Base-by-base conservation (phyloP, 179 eudicot genomes). In the Amaranthus tricolor region DNA sequence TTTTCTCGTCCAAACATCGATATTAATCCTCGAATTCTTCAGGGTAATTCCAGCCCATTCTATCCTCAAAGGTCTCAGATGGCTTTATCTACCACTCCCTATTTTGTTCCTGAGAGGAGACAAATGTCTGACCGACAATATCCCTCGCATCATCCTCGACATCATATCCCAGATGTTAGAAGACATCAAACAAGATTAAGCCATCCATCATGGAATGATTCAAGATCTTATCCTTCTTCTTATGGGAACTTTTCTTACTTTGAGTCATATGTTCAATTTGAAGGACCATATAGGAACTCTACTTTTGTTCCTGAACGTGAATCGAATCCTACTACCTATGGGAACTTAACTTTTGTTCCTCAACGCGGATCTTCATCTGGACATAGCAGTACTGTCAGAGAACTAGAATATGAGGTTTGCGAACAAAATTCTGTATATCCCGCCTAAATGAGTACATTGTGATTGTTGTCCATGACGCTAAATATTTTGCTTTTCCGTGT, bases 281-380 rank as follows among this genome's bases (percentile, higher is more conserved):
- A 31, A 31, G 40, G 40, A 31, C 40, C 40, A 31, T 31, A 31
- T 31, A 60, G 21, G 19, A 53, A 74, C 14, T 13, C 21, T 6
- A 48, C 9, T 56, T 9, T 20, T 1, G 49, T 40, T 55, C 51
- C 80, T 16, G 15, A 12, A 6, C 48, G 75, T 16, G 15, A 12
- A 6, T 24, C n/a, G 16, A 51, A 47, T 54, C 65, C 69, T 55
- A 31, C 80, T 55, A 58, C 43, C 7, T 54, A 70, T 54, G 75
- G 65, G 24, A 20, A 70, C 71, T 19, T 60, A 17, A 11, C 11
- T 15, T 5, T 12, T 5, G 61, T 56, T 7, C 9, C 57, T 14
- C 5, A 56, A 47, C 66, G 63, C 51, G 40, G 54, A 17, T 44
- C 69, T 51, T 13, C 52, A 51, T 19, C 53, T 66, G 71, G 71